Base-by-base conservation (phyloP, 1,139 yeast genomes). In the Magnusiomyces ingens region DNA sequence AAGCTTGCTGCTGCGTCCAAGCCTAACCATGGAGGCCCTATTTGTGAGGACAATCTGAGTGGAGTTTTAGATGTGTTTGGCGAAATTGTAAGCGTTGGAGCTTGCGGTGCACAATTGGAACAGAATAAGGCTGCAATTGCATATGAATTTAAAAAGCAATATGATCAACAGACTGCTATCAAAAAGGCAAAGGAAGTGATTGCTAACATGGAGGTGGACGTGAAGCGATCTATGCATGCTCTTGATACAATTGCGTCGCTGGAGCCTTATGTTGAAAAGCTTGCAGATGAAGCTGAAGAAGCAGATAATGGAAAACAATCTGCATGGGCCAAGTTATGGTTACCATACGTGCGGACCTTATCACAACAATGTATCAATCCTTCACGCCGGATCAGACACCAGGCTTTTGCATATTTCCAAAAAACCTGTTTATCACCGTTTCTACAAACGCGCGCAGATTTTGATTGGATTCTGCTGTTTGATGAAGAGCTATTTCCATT, bases 281-380 rank as follows among this genome's bases (percentile, higher is more conserved):
- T 47, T 37, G 43, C 42, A 1, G 49, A 37, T 5, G 17, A 19
- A 15, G 35, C 44, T 21, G 37, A 32, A n/a, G 35, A 26, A n/a
- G 17, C 4, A 12, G 40, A 36, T 6, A 36, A 12, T n/a, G 40
- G 40, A 12, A 36, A 36, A n/a, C 17, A 36, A 3, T 19, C 26
- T 43, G 52, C 38, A 10, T 58, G 62, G 60, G 45, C 55, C 32
- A 52, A 45, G 8, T 51, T 58, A n/a, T 64, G 67, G 67, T 53
- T 53, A 36, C 58, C 58, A 8, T 64, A 59, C 50, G 58, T 60
- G 6, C 53, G 87, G 64, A 93, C 94, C 0, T 74, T 90, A 55
- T 89, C 94, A 0, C 91, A 85, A 62, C 96, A 90, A 68, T 87
- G 96, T 65, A 79, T 86, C 66, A 90, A 89, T 62, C 95, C 95